phyloP scores from a whole-genome alignment of 805 yeast species.

The Saturnispora besseyi region DNA sequence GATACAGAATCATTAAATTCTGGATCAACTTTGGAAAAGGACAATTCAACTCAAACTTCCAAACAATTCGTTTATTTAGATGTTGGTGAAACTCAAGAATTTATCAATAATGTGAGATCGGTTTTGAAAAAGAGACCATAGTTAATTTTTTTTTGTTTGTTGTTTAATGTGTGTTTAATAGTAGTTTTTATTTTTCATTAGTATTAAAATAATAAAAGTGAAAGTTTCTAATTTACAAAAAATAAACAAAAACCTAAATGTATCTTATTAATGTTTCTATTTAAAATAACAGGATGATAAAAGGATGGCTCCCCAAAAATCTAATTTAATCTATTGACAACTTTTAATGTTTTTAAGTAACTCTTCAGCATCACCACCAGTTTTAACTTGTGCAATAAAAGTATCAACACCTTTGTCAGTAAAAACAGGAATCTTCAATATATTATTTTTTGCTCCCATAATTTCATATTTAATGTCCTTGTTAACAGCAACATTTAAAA shows the following conservation, averaged over 20 bases:
- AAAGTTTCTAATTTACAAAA: not conserved
- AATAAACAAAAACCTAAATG: not conserved
- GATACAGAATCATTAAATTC: slow-evolving; percentile 3
- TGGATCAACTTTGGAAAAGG: not conserved
- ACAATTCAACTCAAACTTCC: not conserved
- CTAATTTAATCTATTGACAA: slow-evolving; percentile 14
- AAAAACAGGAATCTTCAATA: slow-evolving; percentile 59
- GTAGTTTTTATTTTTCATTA: not conserved
- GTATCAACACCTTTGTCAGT: slow-evolving; percentile 53
- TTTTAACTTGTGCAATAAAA: slow-evolving; percentile 68
- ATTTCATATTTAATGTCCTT: slow-evolving; percentile 51
- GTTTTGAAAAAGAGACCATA: slow-evolving; percentile 25
- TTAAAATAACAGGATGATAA: not conserved
- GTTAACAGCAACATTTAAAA: slow-evolving; percentile 58
- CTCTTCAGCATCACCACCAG: slow-evolving; percentile 55
- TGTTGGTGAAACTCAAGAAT: slow-evolving; percentile 43
- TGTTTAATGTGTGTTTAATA: not conserved
- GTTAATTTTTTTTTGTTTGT: not conserved
- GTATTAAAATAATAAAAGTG: not conserved
- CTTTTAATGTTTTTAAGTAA: slow-evolving; percentile 29
- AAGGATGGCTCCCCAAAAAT: not conserved
- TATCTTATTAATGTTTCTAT: not conserved
- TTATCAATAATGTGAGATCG: slow-evolving; percentile 34
- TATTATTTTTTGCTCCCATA: slow-evolving; percentile 49
- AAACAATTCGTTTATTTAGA: slow-evolving; percentile 30